Conservation (phyloP, 805 yeast genomes). For the Ogataea salicorniae region DNA sequence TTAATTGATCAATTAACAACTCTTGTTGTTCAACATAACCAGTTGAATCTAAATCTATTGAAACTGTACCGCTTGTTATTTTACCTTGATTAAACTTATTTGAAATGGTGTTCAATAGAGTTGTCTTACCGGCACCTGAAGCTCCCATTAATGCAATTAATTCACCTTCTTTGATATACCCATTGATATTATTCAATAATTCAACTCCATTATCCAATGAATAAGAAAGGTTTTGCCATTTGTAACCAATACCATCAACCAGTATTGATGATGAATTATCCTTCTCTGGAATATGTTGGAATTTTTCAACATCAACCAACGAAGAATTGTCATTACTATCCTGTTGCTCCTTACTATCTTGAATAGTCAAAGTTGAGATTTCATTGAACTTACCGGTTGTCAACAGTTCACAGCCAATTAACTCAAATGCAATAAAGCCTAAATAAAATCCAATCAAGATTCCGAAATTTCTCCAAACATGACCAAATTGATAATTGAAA, state of each 20-base stretch:
- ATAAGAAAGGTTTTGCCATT: slow-evolving; percentile 24
- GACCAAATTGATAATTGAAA: slow-evolving; percentile 42
- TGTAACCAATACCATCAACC: background rate
- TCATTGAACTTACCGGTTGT: background rate
- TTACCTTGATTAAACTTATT: slow-evolving; percentile 43
- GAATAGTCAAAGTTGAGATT: slow-evolving; percentile 1
- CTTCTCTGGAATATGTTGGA: background rate
- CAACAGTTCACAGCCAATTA: slow-evolving; percentile 19
- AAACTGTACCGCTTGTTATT: slow-evolving; percentile 32
- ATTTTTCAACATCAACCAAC: background rate
- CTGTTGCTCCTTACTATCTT: slow-evolving; percentile 3
- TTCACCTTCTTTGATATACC: slow-evolving; percentile 34
- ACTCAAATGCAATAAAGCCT: slow-evolving; percentile 17
- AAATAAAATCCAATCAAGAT: slow-evolving; percentile 25
- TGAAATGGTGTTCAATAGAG: slow-evolving; percentile 41
- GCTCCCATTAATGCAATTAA: slow-evolving; percentile 44
- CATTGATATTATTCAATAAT: slow-evolving; percentile 24
- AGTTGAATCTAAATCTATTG: slow-evolving; percentile 36
- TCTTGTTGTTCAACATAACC: slow-evolving; percentile 54
- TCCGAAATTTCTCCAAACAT: slow-evolving; percentile 34
- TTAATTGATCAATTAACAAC: slow-evolving; percentile 38
- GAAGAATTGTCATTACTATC: too few relatives aligned
- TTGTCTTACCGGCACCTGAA: slow-evolving; percentile 48
- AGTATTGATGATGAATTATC: background rate
- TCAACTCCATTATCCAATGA: slow-evolving; percentile 18